These are phyloP conservation scores for Flaveria trinervia DNA, from an alignment of 129 eudicot genomes.

Conservation along the genomic window DNA sequence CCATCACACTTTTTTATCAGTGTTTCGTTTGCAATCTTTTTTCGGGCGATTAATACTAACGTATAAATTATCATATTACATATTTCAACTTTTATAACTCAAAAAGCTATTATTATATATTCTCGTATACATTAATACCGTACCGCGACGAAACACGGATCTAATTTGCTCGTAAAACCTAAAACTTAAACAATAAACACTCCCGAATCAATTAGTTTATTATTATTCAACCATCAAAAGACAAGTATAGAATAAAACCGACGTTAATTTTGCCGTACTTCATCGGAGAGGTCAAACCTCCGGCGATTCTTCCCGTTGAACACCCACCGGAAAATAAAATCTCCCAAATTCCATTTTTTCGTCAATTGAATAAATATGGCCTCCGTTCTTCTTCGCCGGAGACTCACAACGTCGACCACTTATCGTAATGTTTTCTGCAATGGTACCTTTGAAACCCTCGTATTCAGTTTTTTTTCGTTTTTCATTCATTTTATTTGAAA, in stretches of 20 bases:
- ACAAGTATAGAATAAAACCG: neutral
- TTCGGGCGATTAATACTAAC: too few species aligned
- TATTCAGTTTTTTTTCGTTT: neutral
- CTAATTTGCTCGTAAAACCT: too few species aligned
- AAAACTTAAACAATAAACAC: neutral
- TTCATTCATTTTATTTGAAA: neutral
- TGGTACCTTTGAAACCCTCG: slow-evolving; percentile 32
- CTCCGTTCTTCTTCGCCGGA: slow-evolving; percentile 44
- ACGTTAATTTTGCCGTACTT: neutral
- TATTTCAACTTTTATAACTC: too few species aligned
- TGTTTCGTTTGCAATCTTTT: too few species aligned
- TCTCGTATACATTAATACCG: too few species aligned
- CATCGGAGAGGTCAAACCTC: neutral
- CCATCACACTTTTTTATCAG: too few species aligned
- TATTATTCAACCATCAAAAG: neutral
- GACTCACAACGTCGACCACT: slow-evolving; percentile 30
- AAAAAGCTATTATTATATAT: too few species aligned
- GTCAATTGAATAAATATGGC: slow-evolving; percentile 33
- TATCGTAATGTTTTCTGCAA: slow-evolving; percentile 31
- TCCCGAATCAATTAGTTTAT: neutral
- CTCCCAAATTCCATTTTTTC: neutral
- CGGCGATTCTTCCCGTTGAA: slow-evolving; percentile 14
- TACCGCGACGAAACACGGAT: too few species aligned
- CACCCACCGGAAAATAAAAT: slow-evolving; percentile 1
- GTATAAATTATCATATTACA: too few species aligned